A percentile compares a stretch with the other conserved stretches of the same genome.
Evolutionary conservation across 2,329 filamentous ascomycete genomes (phyloP).

Genomic region (Fusarium nematophilum): DNA sequence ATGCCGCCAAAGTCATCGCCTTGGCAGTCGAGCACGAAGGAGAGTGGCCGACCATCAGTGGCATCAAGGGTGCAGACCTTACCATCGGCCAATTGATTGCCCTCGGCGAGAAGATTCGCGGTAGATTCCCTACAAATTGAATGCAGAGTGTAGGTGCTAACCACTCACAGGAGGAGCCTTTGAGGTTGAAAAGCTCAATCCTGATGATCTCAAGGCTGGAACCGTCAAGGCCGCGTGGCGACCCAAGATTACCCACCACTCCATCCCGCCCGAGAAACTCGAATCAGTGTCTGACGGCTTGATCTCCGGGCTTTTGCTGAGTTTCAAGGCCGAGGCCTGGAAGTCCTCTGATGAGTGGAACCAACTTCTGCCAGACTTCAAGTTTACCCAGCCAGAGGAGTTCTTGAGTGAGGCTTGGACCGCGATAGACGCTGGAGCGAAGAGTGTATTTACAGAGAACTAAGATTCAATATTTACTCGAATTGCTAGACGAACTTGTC

Average conservation of each 20-base stretch:
- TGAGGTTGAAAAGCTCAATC: slow-evolving; percentile 25
- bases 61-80: slow-evolving; percentile 53
- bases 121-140: not conserved
- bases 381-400: slow-evolving; percentile 54
- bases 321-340: slow-evolving; percentile 36
- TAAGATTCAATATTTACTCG: no score
- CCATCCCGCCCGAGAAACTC: slow-evolving; percentile 30
- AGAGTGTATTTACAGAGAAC: slow-evolving; percentile 7
- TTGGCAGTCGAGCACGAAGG: slow-evolving; percentile 57
- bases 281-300: slow-evolving; percentile 12
- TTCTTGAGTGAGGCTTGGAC: slow-evolving; percentile 52
- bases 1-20: slow-evolving; percentile 55
- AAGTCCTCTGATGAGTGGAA: slow-evolving; percentile 58
- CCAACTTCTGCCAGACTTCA: slow-evolving; percentile 54
- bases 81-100: slow-evolving; percentile 51
- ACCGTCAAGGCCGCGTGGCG: slow-evolving; percentile 42
- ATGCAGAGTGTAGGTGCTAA: not conserved
- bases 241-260: slow-evolving; percentile 24
- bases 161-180: slow-evolving; percentile 33
- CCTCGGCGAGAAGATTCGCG: slow-evolving; percentile 53
- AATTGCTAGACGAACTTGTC: no score
- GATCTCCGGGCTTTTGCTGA: slow-evolving; percentile 15
- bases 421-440: slow-evolving; percentile 19
- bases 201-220: slow-evolving; percentile 34
- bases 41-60: slow-evolving; percentile 55